Evolutionary conservation across 2,329 filamentous ascomycete genomes (phyloP).

Genomic region (Epichloe sp.): DNA sequence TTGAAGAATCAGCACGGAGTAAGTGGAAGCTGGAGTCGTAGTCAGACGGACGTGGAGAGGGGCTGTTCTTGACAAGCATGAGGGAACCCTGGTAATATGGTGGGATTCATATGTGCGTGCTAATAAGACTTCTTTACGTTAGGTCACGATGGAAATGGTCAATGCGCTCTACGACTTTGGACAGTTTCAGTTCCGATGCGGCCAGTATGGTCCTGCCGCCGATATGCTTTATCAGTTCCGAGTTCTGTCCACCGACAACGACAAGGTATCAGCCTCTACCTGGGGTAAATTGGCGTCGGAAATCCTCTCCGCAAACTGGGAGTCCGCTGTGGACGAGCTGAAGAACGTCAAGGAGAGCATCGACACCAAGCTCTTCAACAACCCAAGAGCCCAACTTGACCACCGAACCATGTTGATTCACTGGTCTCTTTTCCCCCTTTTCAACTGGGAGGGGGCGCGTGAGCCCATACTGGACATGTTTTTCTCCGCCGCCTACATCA

Average conservation of each 20-base stretch:
- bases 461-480: constrained; percentile 90
- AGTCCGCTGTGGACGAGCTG: constrained; percentile 79
- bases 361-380: constrained; percentile 90
- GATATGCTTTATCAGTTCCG: constrained; percentile 97
- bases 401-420: constrained; percentile 96
- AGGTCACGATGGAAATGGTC: constrained; percentile 89
- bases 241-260: constrained; percentile 94
- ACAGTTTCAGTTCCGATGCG: constrained; percentile 95
- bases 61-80: neutral
- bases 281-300: constrained; percentile 98
- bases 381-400: constrained; percentile 86
- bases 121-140: neutral
- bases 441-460: constrained; percentile 88
- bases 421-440: constrained; percentile 98
- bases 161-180: constrained; percentile 92
- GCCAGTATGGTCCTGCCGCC: constrained; percentile 78
- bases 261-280: constrained; percentile 88
- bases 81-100: no score
- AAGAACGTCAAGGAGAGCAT: constrained; percentile 85
- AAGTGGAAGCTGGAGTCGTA: constrained; percentile 31
- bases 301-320: constrained; percentile 92
- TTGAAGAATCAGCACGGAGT: constrained; percentile 92
- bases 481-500: constrained; percentile 96
- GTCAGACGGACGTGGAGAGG: constrained; percentile 2
- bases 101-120: neutral